Evolutionary conservation across 1,139 yeast genomes (phyloP), one percentile per base, ranked within the genome.

Genomic region (Wickerhamomyces sp.): DNA sequence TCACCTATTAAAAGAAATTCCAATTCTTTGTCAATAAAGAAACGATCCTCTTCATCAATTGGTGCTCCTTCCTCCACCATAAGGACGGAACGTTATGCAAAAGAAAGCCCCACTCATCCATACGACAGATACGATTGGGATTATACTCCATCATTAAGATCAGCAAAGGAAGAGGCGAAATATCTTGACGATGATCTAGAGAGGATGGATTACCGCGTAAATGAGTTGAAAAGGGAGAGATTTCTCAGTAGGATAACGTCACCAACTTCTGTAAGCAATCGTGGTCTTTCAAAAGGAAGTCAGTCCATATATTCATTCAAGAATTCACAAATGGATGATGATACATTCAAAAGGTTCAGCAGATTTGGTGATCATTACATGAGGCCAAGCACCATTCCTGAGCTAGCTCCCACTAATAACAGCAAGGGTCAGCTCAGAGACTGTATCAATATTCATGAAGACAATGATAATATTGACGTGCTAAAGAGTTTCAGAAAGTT

Each of bases 161-260:
- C 31, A 29, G 3, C 31, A 29, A 37, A 43, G n/a, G 50, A 50
- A 23, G 48, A 56, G 35, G 18, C 42, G 29, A 42, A 49, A 18
- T 54, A 48, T 36, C 36, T 54, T 30, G 50, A 56, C 27, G 47
- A 46, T 7, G 47, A 47, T 13, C 37, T 41, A 0, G 53, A 45
- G 32, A 35, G 41, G 5, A 40, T 38, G 10, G 52, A 45, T n/a
- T 8, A 39, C 3, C 31, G 40, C 27, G 18, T 36, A 15, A 55
- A 54, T 32, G 49, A 45, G 9, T 26, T 49, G 36, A 54, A 55
- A 30, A 49, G 58, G n/a, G 53, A 55, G 26, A 39, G 41, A 29
- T 46, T 55, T 14, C 34, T 56, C 10, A 40, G 42, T 8, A 35
- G 29, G 6, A 26, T 54, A 7, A 34, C 44, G 11, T 45, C 53